Evolutionary conservation across 352 stramenopile species (phyloP).

Genomic region (Phytopythium helicoides): DNA sequence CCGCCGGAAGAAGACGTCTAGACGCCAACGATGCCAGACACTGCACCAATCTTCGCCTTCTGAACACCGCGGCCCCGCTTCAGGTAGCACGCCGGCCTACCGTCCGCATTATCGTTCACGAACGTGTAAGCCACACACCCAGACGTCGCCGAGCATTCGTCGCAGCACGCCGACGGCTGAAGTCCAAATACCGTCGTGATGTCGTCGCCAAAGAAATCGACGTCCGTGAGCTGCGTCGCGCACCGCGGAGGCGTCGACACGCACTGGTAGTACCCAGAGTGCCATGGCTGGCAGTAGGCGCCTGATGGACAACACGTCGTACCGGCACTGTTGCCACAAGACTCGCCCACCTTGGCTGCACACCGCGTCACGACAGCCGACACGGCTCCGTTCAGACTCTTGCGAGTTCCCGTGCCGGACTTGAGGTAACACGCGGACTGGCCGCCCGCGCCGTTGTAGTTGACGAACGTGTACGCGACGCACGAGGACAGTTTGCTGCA

Average conservation of each 20-base stretch:
- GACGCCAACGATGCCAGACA: slow-evolving; percentile 25
- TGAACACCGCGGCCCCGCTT: slow-evolving; percentile 25
- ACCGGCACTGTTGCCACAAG: slow-evolving; percentile 6
- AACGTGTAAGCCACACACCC: slow-evolving; percentile 30
- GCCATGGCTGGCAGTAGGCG: slow-evolving; percentile 27
- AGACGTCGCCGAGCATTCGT: slow-evolving; percentile 12
- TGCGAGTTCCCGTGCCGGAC: slow-evolving; percentile 20
- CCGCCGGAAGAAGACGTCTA: too few relatives aligned
- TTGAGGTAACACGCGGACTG: slow-evolving; percentile 40
- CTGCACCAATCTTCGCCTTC: slow-evolving; percentile 28
- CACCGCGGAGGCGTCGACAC: slow-evolving; percentile 16
- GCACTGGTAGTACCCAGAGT: too few relatives aligned
- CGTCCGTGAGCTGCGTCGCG: slow-evolving; percentile 9
- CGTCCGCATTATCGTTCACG: slow-evolving; percentile 42
- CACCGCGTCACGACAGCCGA: slow-evolving; percentile 6
- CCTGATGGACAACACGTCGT: slow-evolving; percentile 16
- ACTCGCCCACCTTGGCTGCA: not conserved
- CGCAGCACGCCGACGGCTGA: slow-evolving; percentile 10
- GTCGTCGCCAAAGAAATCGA: slow-evolving; percentile 18
- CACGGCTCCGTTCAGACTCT: not conserved
- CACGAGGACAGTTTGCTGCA: slow-evolving; percentile 39
- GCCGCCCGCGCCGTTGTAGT: slow-evolving; percentile 14
- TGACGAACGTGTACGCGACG: slow-evolving; percentile 54
- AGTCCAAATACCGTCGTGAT: slow-evolving; percentile 10
- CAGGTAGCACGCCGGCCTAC: slow-evolving; percentile 47